Evolutionary conservation across 2,329 filamentous ascomycete genomes (phyloP).

Genomic region (Thermomyces lanuginosus): DNA sequence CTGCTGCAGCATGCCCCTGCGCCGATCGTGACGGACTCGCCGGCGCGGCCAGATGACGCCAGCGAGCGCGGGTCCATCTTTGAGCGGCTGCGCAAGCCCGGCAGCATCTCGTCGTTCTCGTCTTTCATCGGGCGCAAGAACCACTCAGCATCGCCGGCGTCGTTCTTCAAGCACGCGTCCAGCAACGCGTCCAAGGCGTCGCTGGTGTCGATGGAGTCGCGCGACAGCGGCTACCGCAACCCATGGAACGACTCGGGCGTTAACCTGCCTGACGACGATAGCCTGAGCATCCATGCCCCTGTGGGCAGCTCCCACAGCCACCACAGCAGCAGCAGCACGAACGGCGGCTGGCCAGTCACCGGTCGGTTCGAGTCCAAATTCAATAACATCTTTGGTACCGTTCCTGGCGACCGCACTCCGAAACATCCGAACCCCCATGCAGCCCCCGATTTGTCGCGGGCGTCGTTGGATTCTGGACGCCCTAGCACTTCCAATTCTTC

Average conservation of each 20-base stretch:
- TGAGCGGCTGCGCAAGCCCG: conserved; percentile 83
- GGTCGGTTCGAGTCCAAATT: conserved; percentile 46
- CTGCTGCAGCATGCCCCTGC: conserved; percentile 82
- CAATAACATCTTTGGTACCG: conserved; percentile 44
- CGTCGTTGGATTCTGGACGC: conserved; percentile 78
- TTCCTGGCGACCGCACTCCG: conserved; percentile 64
- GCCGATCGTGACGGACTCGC: conserved; percentile 67
- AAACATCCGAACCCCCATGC: too few relatives aligned
- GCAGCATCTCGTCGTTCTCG: conserved; percentile 83
- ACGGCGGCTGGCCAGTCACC: too few relatives aligned
- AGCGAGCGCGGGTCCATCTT: conserved; percentile 72
- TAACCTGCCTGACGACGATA: conserved; percentile 81
- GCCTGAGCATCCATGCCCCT: too few relatives aligned
- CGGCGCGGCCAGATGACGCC: conserved; percentile 67
- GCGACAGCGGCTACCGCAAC: conserved; percentile 86
- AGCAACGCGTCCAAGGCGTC: conserved; percentile 87
- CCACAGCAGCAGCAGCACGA: conserved; percentile 45
- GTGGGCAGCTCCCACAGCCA: conserved; percentile 41
- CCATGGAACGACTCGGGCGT: conserved; percentile 97
- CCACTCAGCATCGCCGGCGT: conserved; percentile 68
- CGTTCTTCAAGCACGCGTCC: conserved; percentile 82
- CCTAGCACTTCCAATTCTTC: conserved; percentile 91
- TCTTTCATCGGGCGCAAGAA: conserved; percentile 98
- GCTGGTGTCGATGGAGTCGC: conserved; percentile 87
- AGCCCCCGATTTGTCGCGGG: too few relatives aligned